Conservation (phyloP, 225 moss, liverwort and hornwort genomes). For the Marchantia polymorpha region DNA sequence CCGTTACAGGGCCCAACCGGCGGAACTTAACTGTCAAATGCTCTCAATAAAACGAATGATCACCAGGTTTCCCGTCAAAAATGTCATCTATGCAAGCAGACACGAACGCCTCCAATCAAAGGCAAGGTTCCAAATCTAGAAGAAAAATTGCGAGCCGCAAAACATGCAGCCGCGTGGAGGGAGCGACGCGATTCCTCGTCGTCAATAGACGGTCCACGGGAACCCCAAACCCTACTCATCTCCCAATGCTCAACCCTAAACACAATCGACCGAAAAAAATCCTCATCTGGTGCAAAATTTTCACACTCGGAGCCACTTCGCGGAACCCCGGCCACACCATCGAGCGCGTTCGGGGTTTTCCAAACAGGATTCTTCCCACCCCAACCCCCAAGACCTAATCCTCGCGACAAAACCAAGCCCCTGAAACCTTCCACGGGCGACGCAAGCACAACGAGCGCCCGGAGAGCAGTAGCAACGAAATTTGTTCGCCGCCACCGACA, state of each 20-base stretch:
- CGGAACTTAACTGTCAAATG: conserved; percentile 9
- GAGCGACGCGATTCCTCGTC: neutral
- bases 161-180: neutral
- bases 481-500: neutral
- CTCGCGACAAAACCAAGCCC: neutral
- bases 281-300: neutral
- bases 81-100: neutral
- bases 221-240: neutral
- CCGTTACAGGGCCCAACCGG: conserved; percentile 12
- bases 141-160: neutral
- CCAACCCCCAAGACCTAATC: neutral
- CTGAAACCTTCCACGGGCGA: neutral
- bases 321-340: neutral
- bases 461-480: neutral
- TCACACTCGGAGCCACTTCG: neutral
- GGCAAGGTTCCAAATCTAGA: no score
- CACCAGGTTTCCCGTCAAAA: neutral
- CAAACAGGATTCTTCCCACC: no score
- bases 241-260: neutral
- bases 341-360: no score
- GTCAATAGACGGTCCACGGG: neutral
- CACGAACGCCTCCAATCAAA: neutral
- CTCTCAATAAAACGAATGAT: neutral
- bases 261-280: no score
- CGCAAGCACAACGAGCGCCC: neutral